phyloP scores from a whole-genome alignment of 257 asterid species.

The Primulina tabacum region DNA sequence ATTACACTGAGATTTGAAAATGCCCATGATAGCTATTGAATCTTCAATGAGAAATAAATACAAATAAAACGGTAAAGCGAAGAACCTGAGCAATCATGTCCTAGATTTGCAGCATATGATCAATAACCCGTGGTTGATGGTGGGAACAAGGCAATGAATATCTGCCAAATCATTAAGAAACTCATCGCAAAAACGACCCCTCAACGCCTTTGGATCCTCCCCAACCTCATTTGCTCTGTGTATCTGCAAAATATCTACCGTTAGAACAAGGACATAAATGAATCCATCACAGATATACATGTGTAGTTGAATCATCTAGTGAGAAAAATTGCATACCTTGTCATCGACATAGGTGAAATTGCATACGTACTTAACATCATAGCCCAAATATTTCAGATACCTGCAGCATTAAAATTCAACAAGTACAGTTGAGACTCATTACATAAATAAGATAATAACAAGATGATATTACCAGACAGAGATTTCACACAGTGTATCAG shows the following conservation, averaged over 20 bases:
- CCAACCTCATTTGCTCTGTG: constrained; percentile 63
- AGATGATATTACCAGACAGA: background rate
- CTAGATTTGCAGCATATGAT: constrained; percentile 67
- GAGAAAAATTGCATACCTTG: constrained; percentile 43
- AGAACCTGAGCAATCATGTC: constrained; percentile 75
- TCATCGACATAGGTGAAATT: constrained; percentile 92
- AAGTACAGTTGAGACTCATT: constrained; percentile 11
- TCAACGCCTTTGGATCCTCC: constrained; percentile 61
- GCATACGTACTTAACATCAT: no score
- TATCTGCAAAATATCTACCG: constrained; percentile 42
- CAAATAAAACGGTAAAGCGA: background rate
- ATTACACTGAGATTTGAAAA: background rate
- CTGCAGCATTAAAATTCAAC: constrained; percentile 33
- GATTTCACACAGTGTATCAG: background rate
- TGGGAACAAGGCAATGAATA: constrained; percentile 80
- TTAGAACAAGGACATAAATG: background rate
- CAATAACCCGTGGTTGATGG: constrained; percentile 82
- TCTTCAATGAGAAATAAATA: background rate
- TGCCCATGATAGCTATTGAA: constrained; percentile 1
- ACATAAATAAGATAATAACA: background rate
- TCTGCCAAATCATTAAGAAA: constrained; percentile 72
- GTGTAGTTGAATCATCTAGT: background rate
- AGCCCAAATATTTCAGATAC: constrained; percentile 60
- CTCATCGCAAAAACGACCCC: constrained; percentile 76
- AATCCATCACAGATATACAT: background rate